phyloP scores from a whole-genome alignment of 169 alveolate genomes.

The Cryptosporidium sp. region DNA sequence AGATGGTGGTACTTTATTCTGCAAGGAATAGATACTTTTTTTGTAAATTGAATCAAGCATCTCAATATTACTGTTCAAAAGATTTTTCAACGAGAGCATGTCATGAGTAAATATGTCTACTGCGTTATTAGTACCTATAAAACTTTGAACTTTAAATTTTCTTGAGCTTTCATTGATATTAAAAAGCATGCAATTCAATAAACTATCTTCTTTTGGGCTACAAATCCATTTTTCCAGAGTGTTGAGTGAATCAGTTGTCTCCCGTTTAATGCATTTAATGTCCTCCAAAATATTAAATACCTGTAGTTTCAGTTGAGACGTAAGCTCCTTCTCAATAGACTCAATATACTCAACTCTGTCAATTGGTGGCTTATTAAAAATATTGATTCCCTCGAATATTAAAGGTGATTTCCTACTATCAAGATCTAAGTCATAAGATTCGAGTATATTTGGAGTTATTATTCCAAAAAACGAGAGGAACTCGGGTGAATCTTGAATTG shows the following conservation, averaged over 20 bases:
- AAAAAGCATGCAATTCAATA: slow-evolving; percentile 6
- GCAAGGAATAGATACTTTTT: slow-evolving; percentile 11
- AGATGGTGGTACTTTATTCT: background rate
- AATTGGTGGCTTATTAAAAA: background rate
- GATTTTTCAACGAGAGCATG: slow-evolving; percentile 7
- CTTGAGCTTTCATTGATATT: background rate
- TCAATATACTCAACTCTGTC: slow-evolving; percentile 23
- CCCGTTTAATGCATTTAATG: slow-evolving; percentile 7
- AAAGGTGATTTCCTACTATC: background rate
- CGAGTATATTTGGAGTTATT: slow-evolving; percentile 37
- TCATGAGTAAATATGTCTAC: background rate
- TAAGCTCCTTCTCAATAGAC: slow-evolving; percentile 19
- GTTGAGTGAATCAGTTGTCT: slow-evolving; percentile 11
- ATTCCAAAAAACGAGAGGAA: slow-evolving; percentile 73
- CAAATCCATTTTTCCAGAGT: slow-evolving; percentile 18
- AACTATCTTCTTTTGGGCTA: background rate
- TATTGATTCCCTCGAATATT: background rate
- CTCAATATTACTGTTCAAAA: slow-evolving; percentile 27
- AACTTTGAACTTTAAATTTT: background rate
- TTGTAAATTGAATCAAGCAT: slow-evolving; percentile 30
- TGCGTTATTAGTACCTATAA: background rate
- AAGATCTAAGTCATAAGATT: slow-evolving; percentile 28
- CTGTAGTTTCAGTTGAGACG: background rate
- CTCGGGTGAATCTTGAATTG: slow-evolving; percentile 60
- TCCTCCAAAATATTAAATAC: slow-evolving; percentile 7